phyloP scores from a whole-genome alignment of 2,329 filamentous ascomycete genomes.

The Rachicladosporium sp. region DNA sequence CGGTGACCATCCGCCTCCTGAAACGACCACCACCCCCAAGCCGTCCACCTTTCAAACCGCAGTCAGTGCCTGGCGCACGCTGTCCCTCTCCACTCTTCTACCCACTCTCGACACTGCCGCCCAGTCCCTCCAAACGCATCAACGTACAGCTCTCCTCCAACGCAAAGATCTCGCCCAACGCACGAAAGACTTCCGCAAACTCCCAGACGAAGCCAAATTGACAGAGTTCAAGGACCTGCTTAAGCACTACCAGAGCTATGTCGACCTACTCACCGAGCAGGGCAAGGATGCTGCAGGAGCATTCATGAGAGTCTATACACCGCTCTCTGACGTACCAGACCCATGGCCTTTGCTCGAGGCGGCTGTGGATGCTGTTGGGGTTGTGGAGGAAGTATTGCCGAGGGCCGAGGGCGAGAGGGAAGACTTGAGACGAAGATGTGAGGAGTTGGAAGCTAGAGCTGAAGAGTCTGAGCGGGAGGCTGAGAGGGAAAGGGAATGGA shows the following conservation, averaged over 20 bases:
- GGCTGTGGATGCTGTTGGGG: conserved; percentile 83
- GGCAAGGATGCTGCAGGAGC: conserved; percentile 88
- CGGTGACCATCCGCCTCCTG: not conserved
- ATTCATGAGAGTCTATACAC: conserved; percentile 85
- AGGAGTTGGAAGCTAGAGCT: conserved; percentile 63
- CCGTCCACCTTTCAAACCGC: conserved; percentile 77
- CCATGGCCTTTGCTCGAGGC: conserved; percentile 94
- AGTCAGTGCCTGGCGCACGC: conserved; percentile 88
- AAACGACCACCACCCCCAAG: too few species aligned
- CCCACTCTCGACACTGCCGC: conserved; percentile 81
- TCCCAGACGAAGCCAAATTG: conserved; percentile 79
- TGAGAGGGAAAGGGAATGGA: conserved; percentile 61
- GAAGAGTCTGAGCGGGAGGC: conserved; percentile 71
- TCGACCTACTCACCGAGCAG: conserved; percentile 90
- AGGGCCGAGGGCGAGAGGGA: conserved; percentile 81
- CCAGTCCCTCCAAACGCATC: conserved; percentile 87
- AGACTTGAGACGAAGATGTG: conserved; percentile 68
- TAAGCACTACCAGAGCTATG: conserved; percentile 88
- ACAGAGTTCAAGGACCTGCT: conserved; percentile 78
- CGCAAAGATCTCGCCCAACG: conserved; percentile 97
- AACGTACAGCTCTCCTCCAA: conserved; percentile 89
- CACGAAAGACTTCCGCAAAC: conserved; percentile 93
- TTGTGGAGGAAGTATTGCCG: conserved; percentile 84
- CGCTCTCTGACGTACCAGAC: conserved; percentile 88
- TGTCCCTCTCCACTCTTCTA: conserved; percentile 75